Evolutionary conservation across 1,284 basidiomycete genomes (phyloP).

Genomic region (Ustilago cynodontis): DNA sequence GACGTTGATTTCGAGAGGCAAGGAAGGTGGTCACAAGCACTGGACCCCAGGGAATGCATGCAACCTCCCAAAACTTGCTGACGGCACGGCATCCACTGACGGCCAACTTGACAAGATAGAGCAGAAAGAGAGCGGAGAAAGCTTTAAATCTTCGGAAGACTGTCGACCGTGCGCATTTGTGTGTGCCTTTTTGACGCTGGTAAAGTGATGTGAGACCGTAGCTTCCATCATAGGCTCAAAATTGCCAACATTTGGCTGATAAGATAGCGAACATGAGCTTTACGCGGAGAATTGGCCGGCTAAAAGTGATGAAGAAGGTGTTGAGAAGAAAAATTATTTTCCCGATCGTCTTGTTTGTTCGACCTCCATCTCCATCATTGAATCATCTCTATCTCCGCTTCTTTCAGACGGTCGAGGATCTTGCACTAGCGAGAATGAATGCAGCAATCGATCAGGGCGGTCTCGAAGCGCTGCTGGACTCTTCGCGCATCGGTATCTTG

Average conservation of each 20-base stretch:
- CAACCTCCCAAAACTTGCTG: conserved; percentile 22
- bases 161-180: conserved; percentile 24
- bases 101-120: neutral
- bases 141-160: conserved; percentile 46
- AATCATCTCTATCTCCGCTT: neutral
- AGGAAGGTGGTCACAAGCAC: conserved; percentile 1
- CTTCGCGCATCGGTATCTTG: conserved; percentile 47
- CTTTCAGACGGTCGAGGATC: no score
- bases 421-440: conserved; percentile 4
- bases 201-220: conserved; percentile 21
- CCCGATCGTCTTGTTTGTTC: neutral
- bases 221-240: neutral
- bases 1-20: neutral
- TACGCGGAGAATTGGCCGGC: conserved; percentile 21
- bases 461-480: conserved; percentile 41
- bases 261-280: conserved; percentile 26
- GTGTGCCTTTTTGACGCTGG: neutral
- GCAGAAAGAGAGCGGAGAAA: neutral
- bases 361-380: neutral
- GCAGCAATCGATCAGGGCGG: conserved; percentile 26
- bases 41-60: conserved; percentile 16
- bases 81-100: conserved; percentile 24
- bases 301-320: neutral
- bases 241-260: conserved; percentile 13
- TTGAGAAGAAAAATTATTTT: conserved; percentile 8